A percentile compares a stretch with the other conserved stretches of the same genome.
Evolutionary conservation across 2,329 filamentous ascomycete genomes (phyloP).

Genomic region (Dryadomyces quercus-mongolicae): DNA sequence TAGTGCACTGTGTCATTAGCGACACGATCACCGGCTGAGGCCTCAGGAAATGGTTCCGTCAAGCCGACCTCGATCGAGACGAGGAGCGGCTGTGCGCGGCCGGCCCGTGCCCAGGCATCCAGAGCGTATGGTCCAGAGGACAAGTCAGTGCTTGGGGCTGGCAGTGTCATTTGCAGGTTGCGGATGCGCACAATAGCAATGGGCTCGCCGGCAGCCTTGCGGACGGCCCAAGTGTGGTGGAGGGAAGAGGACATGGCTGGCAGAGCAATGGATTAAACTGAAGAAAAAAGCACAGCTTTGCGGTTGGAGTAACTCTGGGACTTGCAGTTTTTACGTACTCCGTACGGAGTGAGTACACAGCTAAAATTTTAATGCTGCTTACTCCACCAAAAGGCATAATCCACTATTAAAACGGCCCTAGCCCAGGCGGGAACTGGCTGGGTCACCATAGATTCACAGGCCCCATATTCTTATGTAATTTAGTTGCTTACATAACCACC

Average conservation of each 20-base stretch:
- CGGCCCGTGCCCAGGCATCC: constrained; percentile 57
- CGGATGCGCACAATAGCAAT: constrained; percentile 44
- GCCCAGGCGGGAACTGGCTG: no score
- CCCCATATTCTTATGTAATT: no score
- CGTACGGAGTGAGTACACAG: no score
- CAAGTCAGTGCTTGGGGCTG: constrained; percentile 20
- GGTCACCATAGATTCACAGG: no score
- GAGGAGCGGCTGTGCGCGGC: constrained; percentile 47
- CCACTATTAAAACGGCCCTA: neutral
- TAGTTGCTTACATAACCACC: no score
- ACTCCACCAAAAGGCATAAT: neutral
- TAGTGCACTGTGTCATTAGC: constrained; percentile 66
- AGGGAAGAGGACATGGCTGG: neutral
- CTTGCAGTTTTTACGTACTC: neutral
- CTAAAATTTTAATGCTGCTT: no score
- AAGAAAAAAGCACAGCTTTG: no score
- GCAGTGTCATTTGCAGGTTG: constrained; percentile 46
- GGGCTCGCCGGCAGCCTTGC: constrained; percentile 29
- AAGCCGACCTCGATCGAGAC: constrained; percentile 50
- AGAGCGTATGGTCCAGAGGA: neutral
- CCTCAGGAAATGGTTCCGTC: constrained; percentile 35
- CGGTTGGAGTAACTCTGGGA: no score
- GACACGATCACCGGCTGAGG: constrained; percentile 49
- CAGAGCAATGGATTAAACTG: no score
- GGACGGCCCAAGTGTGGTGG: constrained; percentile 20